Conservation (phyloP, 169 alveolate species). For the Plasmodium malariae region DNA sequence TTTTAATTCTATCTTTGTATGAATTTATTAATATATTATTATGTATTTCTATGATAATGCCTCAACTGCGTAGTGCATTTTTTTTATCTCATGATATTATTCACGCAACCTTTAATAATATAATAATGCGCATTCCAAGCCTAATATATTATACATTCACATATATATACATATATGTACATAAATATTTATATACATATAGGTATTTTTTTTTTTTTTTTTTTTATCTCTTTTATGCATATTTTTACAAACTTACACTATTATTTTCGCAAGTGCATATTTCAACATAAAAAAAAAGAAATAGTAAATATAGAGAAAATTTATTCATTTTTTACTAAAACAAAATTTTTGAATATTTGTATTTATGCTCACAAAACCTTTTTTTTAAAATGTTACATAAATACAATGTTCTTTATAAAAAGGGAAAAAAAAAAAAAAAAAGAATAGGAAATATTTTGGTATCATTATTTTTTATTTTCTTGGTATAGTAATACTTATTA, state of each 20-base stretch:
- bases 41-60: no score
- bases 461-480: not conserved
- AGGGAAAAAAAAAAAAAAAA: constrained; percentile 12
- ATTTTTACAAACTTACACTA: constrained; percentile 26
- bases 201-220: no score
- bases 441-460: not conserved
- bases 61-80: no score
- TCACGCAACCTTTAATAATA: no score
- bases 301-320: constrained; percentile 5
- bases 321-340: constrained; percentile 31
- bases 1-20: not conserved
- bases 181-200: no score
- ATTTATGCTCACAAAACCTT: not conserved
- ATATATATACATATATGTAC: not conserved
- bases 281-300: constrained; percentile 34
- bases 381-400: constrained; percentile 2
- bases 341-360: not conserved
- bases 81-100: no score
- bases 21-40: no score
- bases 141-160: not conserved
- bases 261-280: constrained; percentile 53
- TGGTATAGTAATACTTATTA: no score
- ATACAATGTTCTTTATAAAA: not conserved
- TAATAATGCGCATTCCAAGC: not conserved
- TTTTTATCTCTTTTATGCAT: not conserved